Conservation (phyloP, 345 rosid genomes). For the Moricandia arvensis region DNA sequence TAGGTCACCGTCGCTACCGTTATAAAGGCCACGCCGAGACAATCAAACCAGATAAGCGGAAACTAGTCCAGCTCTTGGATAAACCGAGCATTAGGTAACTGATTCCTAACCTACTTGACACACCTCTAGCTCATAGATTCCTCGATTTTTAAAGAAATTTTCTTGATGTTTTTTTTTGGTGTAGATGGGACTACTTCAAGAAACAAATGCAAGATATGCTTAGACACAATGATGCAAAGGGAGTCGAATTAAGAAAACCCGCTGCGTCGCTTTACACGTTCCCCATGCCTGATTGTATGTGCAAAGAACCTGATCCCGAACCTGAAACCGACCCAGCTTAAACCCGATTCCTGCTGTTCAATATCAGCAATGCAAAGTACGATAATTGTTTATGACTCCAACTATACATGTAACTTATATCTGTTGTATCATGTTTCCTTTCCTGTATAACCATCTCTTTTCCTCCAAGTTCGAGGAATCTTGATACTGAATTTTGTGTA, state of each 20-base stretch:
- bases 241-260: conserved; percentile 62
- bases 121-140: not conserved
- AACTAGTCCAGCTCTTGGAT: conserved; percentile 82
- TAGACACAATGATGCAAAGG: conserved; percentile 70
- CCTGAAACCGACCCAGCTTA: conserved; percentile 2
- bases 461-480: conserved; percentile 4
- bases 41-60: conserved; percentile 84
- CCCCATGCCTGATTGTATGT: conserved; percentile 98
- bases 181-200: conserved; percentile 83
- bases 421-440: conserved; percentile 23
- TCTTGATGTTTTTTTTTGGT: not conserved
- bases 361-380: conserved; percentile 11
- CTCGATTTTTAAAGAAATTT: not conserved
- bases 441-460: not conserved
- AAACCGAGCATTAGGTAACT: conserved; percentile 67
- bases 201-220: conserved; percentile 80
- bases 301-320: conserved; percentile 48
- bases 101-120: not conserved
- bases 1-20: conserved; percentile 88
- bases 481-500: conserved; percentile 17
- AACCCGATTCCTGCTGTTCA: conserved; percentile 3
- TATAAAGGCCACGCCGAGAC: conserved; percentile 92
- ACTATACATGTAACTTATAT: conserved; percentile 32
- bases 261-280: conserved; percentile 76
- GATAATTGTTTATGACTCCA: conserved; percentile 18